These are phyloP conservation scores for Quercus agrifolia DNA, from an alignment of 306 rosid genomes.

Conservation along the genomic window DNA sequence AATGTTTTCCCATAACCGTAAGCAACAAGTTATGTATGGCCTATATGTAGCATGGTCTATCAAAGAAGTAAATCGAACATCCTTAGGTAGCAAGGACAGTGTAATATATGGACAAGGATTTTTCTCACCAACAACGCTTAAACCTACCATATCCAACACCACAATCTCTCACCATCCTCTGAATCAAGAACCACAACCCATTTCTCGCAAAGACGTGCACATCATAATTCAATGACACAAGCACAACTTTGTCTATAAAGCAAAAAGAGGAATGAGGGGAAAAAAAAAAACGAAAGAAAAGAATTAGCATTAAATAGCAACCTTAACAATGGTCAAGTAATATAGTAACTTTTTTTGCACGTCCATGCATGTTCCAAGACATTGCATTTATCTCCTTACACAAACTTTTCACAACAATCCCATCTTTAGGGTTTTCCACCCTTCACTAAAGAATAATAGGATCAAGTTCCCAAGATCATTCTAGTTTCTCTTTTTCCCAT, in stretches of 20 bases:
- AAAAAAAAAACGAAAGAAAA: slow-evolving; percentile 16
- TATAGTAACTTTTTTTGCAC: slow-evolving; percentile 31
- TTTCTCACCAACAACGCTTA: slow-evolving; percentile 20
- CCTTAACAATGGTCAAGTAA: slow-evolving; percentile 25
- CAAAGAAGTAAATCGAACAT: neutral
- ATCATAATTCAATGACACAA: slow-evolving; percentile 33
- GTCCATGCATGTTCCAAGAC: slow-evolving; percentile 34
- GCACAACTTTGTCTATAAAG: slow-evolving; percentile 23
- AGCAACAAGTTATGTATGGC: slow-evolving; percentile 2
- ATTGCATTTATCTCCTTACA: slow-evolving; percentile 28
- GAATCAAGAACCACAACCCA: slow-evolving; percentile 21
- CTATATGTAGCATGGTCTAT: slow-evolving; percentile 12
- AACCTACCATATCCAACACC: slow-evolving; percentile 12
- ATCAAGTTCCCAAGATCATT: slow-evolving; percentile 38
- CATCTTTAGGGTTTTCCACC: slow-evolving; percentile 18
- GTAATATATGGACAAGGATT: slow-evolving; percentile 31
- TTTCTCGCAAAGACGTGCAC: slow-evolving; percentile 34
- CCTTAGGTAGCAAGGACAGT: slow-evolving; percentile 13
- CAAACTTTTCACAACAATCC: slow-evolving; percentile 9
- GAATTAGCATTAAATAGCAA: slow-evolving; percentile 31
- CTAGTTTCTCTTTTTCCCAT: slow-evolving; percentile 26
- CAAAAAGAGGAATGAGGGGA: slow-evolving; percentile 13
- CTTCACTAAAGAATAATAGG: slow-evolving; percentile 9
- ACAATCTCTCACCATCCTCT: slow-evolving; percentile 24
- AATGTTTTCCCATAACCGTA: neutral